Base-by-base conservation (phyloP, 1,139 yeast species). In the Magnusiomyces suaveolens region DNA sequence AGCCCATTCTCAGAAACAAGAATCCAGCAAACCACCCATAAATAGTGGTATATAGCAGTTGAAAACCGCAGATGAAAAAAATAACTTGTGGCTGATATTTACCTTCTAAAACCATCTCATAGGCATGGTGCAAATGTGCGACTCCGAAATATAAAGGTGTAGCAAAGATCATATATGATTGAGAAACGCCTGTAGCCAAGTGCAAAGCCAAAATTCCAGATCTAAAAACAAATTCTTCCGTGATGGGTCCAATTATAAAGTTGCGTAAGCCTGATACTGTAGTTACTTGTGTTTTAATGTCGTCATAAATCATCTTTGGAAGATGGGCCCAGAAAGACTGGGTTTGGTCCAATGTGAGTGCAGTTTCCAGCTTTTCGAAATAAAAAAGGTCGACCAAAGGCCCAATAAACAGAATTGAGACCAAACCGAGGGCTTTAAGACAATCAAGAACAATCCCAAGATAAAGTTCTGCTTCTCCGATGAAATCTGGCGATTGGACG, bases 101-200 rank as follows among this genome's bases (percentile, higher is more conserved):
- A 14, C 41, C 53, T 46, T 55, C 56, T 8, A 67, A 63, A 57
- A 73, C 74, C 53, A 80, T 63, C 57, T 82, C 87, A 60, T 75
- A 76, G 1, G 83, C 95, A 68, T 92, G 97, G 66, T 92, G 96
- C 21, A 86, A 57, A 69, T 92, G 99, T 0, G 97, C 97, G n/a
- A 87, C 64, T 1, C 96, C 96, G 72, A 92, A 92, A 60, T 83
- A 77, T 23, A 83, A 64, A 0, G 97, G 96, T 1, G 90, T 76
- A 29, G 69, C 67, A 52, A 69, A 64, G 1, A 80, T 64, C 8
- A 57, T 59, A 23, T 43, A 41, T 14, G 26, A n/a, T 16, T 60
- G 54, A 33, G 72, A 59, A 18, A 65, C 56, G 26, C 63, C 60
- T 2, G 64, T 68, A 12, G 73, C 75, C 48, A 66, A 60, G 54